Conservation (phyloP, 108 stramenopile genomes). For the Cyclotella kingstonii region DNA sequence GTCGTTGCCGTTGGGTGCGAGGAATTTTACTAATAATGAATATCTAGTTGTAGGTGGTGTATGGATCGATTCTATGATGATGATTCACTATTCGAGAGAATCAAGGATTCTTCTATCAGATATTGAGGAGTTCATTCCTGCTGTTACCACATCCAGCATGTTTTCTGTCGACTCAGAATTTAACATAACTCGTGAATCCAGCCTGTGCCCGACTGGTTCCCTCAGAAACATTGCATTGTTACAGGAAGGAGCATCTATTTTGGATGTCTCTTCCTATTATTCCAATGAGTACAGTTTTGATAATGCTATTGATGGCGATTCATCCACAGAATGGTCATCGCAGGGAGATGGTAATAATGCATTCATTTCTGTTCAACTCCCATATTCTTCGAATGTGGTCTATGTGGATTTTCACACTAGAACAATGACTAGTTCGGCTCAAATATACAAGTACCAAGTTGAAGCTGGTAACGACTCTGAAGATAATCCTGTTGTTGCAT, state of each 20-base stretch:
- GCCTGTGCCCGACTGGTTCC: conserved; percentile 7
- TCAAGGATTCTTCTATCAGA: conserved; percentile 1
- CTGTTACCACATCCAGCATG: background rate
- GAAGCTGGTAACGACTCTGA: conserved; percentile 1
- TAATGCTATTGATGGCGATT: conserved; percentile 16
- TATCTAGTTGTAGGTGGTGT: conserved; percentile 11
- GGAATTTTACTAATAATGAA: background rate
- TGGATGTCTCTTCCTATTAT: conserved; percentile 13
- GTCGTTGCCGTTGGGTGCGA: background rate
- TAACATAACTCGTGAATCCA: background rate
- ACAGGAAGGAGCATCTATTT: conserved; percentile 5
- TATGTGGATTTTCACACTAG: conserved; percentile 20
- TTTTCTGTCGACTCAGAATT: background rate
- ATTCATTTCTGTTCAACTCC: conserved; percentile 11
- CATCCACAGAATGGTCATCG: conserved; percentile 11
- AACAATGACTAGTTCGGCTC: conserved; percentile 14
- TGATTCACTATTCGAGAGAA: conserved; percentile 10
- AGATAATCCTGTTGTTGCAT: background rate
- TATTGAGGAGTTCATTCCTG: background rate
- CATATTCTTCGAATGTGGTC: conserved; percentile 6
- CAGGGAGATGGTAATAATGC: conserved; percentile 19
- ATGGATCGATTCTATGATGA: conserved; percentile 16
- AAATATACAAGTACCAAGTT: conserved; percentile 14
- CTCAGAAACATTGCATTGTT: conserved; percentile 4
- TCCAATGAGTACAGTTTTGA: background rate